Percentiles rank a stretch among this genome's conserved stretches.
These are phyloP conservation scores for Acidomyces sp. DNA, from an alignment of 495 filamentous ascomycete genomes.

Conservation along the genomic window DNA sequence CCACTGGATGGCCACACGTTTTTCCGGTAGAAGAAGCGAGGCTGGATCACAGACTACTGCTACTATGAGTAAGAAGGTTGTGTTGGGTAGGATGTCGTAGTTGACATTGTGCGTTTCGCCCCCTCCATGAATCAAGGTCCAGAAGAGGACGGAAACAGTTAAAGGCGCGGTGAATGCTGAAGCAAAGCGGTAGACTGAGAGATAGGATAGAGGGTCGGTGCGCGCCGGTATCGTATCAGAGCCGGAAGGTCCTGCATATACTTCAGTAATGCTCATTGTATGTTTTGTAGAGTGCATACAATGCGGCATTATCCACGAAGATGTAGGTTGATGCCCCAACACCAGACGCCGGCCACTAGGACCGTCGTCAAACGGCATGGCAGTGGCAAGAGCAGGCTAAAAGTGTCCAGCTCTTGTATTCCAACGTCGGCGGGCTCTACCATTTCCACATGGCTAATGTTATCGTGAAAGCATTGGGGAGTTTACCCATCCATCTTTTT, in stretches of 20 bases:
- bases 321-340: constrained; percentile 77
- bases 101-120: no score
- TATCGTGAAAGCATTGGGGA: no score
- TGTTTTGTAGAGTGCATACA: no score
- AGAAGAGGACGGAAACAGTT: constrained; percentile 53
- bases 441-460: no score
- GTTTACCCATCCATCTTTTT: no score
- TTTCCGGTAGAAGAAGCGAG: constrained; percentile 21
- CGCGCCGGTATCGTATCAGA: constrained; percentile 68
- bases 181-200: constrained; percentile 72
- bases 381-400: constrained; percentile 73
- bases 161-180: constrained; percentile 58
- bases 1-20: constrained; percentile 47
- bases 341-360: constrained; percentile 76
- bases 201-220: constrained; percentile 45
- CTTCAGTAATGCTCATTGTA: no score
- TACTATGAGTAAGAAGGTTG: constrained; percentile 61
- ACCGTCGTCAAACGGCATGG: constrained; percentile 71
- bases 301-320: no score
- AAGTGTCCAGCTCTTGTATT: constrained; percentile 60
- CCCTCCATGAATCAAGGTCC: constrained; percentile 69
- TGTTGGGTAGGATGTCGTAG: constrained; percentile 70
- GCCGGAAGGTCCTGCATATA: constrained; percentile 62
- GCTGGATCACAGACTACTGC: constrained; percentile 55
- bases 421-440: constrained; percentile 4